Conservation (phyloP, 768 basidiomycete genomes). For the Galerina marginata region DNA sequence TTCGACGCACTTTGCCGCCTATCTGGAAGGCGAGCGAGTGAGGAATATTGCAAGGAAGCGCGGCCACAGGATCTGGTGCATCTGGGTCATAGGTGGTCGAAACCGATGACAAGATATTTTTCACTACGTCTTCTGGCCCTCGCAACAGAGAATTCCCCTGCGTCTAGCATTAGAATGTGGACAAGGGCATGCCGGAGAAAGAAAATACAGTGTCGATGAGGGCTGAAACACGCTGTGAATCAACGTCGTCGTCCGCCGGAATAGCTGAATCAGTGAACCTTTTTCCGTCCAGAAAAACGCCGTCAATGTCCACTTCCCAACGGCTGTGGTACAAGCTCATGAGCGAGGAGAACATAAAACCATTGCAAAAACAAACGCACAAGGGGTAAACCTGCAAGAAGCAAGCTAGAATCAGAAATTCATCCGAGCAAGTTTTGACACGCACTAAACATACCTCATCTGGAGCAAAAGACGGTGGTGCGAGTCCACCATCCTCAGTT, state of each 20-base stretch:
- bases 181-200: not conserved
- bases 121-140: slow-evolving; percentile 70
- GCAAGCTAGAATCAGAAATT: not conserved
- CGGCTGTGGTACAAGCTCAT: slow-evolving; percentile 29
- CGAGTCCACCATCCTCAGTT: slow-evolving; percentile 57
- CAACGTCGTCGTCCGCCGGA: slow-evolving; percentile 37
- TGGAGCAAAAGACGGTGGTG: slow-evolving; percentile 58
- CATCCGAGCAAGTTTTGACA: not conserved
- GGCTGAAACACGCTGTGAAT: slow-evolving; percentile 50
- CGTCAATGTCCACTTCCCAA: slow-evolving; percentile 74
- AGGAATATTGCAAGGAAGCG: slow-evolving; percentile 55
- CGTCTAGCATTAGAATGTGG: not conserved
- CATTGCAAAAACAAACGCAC: slow-evolving; percentile 23
- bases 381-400: slow-evolving; percentile 40
- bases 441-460: slow-evolving; percentile 50
- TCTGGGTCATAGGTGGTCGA: slow-evolving; percentile 40
- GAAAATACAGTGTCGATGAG: slow-evolving; percentile 65
- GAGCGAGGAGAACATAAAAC: not conserved
- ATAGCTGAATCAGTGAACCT: slow-evolving; percentile 58
- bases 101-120: slow-evolving; percentile 45
- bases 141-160: slow-evolving; percentile 77
- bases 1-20: slow-evolving; percentile 51
- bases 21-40: slow-evolving; percentile 67
- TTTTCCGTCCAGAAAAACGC: slow-evolving; percentile 66
- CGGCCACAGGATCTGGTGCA: slow-evolving; percentile 27